Percentiles rank a stretch among this genome's conserved stretches.
phyloP scores from a whole-genome alignment of 2,329 filamentous ascomycete genomes.

The Phialophora verrucosa region DNA sequence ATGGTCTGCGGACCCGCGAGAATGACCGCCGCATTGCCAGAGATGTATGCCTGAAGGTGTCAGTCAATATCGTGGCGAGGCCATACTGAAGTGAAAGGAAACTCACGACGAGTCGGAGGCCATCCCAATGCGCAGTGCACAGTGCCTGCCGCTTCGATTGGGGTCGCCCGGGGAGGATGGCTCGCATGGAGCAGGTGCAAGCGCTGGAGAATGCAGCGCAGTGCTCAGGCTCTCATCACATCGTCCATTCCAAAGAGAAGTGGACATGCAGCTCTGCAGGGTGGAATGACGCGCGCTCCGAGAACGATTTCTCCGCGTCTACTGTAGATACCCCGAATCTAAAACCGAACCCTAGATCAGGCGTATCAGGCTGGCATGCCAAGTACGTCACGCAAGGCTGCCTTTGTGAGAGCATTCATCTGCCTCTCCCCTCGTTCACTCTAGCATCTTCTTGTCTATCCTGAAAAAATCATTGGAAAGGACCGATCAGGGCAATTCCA shows the following conservation, averaged over 20 bases:
- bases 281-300: neutral
- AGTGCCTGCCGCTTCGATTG: slow-evolving; percentile 78
- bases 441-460: neutral
- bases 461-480: neutral
- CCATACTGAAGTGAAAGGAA: slow-evolving; percentile 9
- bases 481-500: neutral
- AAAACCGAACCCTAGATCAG: neutral
- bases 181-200: slow-evolving; percentile 68
- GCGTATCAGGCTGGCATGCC: neutral
- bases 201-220: neutral
- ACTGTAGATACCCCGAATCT: slow-evolving; percentile 6
- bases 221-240: neutral
- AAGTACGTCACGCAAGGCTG: slow-evolving; percentile 30
- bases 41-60: slow-evolving; percentile 75
- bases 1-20: slow-evolving; percentile 75
- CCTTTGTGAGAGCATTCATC: slow-evolving; percentile 10
- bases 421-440: neutral
- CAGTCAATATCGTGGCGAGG: slow-evolving; percentile 14
- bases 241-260: neutral
- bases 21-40: slow-evolving; percentile 84
- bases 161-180: slow-evolving; percentile 79
- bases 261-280: neutral
- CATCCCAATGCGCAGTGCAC: slow-evolving; percentile 74
- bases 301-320: slow-evolving; percentile 21
- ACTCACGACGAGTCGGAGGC: slow-evolving; percentile 73